phyloP scores from a whole-genome alignment of 2,329 filamentous ascomycete genomes.

The Colletotrichum simmondsii region DNA sequence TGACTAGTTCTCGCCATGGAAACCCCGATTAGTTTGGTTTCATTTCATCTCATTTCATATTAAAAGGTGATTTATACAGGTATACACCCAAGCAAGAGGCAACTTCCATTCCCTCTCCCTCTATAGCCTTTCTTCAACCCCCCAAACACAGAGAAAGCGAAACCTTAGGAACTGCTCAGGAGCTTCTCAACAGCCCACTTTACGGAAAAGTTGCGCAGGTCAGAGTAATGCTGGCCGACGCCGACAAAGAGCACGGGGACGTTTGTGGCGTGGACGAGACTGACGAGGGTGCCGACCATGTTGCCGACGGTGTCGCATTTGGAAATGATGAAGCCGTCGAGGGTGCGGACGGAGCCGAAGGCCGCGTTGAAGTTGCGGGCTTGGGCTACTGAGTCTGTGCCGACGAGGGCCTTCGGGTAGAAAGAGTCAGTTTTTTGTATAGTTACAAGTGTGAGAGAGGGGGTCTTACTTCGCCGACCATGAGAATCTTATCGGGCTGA shows the following conservation, averaged over 20 bases:
- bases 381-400: constrained; percentile 94
- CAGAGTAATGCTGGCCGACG: constrained; percentile 76
- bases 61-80: background rate
- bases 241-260: constrained; percentile 95
- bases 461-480: constrained; percentile 74
- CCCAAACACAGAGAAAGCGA: no score
- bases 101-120: background rate
- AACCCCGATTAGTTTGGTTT: background rate
- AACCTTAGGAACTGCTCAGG: constrained; percentile 58
- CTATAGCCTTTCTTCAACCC: background rate
- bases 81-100: background rate
- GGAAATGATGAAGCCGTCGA: constrained; percentile 98
- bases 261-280: constrained; percentile 96
- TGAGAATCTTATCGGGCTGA: constrained; percentile 96
- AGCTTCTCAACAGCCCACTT: constrained; percentile 77
- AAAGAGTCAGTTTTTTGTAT: background rate
- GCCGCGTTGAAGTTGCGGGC: constrained; percentile 95
- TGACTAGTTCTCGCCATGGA: background rate
- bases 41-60: background rate
- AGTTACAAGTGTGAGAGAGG: background rate
- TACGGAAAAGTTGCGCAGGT: constrained; percentile 75
- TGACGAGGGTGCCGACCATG: constrained; percentile 96
- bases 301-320: constrained; percentile 99
- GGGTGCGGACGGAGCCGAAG: constrained; percentile 81
- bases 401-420: constrained; percentile 81